Percentiles rank a stretch among this genome's conserved stretches.
Conservation (phyloP, 228 moss, liverwort and hornwort genomes). For the Sphagnum fallax region DNA sequence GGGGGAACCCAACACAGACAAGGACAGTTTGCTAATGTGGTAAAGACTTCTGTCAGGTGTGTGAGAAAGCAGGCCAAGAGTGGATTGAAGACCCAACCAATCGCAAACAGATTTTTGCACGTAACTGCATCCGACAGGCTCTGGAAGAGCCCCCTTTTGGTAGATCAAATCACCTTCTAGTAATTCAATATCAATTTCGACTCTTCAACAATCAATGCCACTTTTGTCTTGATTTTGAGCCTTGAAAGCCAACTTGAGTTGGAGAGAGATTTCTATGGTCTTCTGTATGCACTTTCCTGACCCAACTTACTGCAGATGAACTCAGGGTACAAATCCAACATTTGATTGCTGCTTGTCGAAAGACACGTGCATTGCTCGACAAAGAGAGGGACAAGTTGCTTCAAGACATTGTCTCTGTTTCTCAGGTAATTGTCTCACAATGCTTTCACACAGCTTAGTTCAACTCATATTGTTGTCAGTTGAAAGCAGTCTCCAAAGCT, state of each 20-base stretch:
- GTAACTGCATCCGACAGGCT: slow-evolving; percentile 80
- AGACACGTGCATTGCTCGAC: slow-evolving; percentile 63
- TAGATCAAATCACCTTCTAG: slow-evolving; percentile 16
- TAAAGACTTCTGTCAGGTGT: slow-evolving; percentile 38
- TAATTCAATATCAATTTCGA: too few relatives aligned
- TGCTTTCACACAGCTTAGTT: background rate
- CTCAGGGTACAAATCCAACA: slow-evolving; percentile 46
- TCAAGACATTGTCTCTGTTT: slow-evolving; percentile 40
- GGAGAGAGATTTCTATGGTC: too few relatives aligned
- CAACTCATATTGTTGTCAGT: too few relatives aligned
- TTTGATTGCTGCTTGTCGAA: slow-evolving; percentile 68
- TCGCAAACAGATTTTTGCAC: slow-evolving; percentile 53
- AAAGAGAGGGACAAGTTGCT: slow-evolving; percentile 61
- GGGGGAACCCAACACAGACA: too few relatives aligned
- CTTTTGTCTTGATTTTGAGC: background rate
- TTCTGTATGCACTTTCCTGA: too few relatives aligned
- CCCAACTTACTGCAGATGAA: background rate
- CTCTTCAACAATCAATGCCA: background rate
- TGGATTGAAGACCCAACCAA: slow-evolving; percentile 98
- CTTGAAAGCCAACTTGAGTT: background rate
- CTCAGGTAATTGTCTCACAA: slow-evolving; percentile 43
- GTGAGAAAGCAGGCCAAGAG: slow-evolving; percentile 54
- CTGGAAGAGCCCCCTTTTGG: slow-evolving; percentile 54
- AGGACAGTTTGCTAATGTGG: too few relatives aligned
- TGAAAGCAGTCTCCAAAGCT: too few relatives aligned